Percentiles rank a stretch among this genome's conserved stretches.
phyloP scores from a whole-genome alignment of 306 rosid genomes.

The Vachellia collinsii region DNA sequence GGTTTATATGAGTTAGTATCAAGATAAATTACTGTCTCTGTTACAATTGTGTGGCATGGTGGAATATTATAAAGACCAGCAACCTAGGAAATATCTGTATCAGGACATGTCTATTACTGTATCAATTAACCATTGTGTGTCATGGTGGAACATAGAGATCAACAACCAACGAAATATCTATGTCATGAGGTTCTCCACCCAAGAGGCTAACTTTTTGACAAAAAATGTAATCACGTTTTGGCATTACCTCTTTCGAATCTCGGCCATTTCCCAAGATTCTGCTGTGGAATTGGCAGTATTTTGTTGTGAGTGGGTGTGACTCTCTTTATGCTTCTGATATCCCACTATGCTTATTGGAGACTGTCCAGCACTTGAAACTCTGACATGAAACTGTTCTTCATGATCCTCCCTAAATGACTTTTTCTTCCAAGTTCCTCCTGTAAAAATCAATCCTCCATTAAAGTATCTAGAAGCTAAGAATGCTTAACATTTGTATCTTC shows the following conservation, averaged over 20 bases:
- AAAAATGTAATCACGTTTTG: not conserved
- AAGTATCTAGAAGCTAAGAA: not conserved
- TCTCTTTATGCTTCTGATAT: conserved; percentile 34
- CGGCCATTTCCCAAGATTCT: conserved; percentile 59
- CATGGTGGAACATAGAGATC: not conserved
- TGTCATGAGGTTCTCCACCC: not conserved
- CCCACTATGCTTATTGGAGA: conserved; percentile 36
- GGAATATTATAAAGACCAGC: not conserved
- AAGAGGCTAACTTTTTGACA: not conserved
- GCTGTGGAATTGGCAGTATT: conserved; percentile 41
- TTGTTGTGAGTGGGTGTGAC: conserved; percentile 13
- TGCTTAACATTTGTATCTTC: not conserved
- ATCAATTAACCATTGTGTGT: not conserved
- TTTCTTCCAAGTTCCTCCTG: conserved; percentile 55
- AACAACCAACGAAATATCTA: not conserved
- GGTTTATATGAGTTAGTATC: not conserved
- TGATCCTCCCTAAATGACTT: conserved; percentile 42
- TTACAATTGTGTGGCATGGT: not conserved
- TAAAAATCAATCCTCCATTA: conserved; percentile 24
- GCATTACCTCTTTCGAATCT: conserved; percentile 57
- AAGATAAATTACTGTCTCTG: not conserved
- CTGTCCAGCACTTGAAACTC: conserved; percentile 35
- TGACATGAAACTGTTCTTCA: conserved; percentile 33
- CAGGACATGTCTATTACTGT: not conserved
- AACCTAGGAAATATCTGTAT: not conserved